phyloP scores from a whole-genome alignment of 352 stramenopile species.

The Phytophthora multivora region DNA sequence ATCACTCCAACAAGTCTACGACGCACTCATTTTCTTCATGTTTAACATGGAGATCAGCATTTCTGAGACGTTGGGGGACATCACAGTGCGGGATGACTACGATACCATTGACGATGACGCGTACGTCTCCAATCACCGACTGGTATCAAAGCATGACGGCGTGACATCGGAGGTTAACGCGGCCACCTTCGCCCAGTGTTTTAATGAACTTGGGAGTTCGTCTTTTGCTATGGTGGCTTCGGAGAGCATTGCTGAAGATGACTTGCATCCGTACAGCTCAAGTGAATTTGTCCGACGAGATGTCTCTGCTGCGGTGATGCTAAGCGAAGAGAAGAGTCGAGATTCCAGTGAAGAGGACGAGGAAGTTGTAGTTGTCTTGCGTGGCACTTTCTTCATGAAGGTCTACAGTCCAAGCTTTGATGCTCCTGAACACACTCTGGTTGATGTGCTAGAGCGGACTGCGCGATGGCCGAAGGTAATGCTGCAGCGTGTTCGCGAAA shows the following conservation, averaged over 20 bases:
- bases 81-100: conserved; percentile 45
- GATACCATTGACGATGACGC: conserved; percentile 19
- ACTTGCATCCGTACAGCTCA: conserved; percentile 39
- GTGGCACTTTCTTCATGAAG: conserved; percentile 20
- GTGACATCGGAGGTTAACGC: conserved; percentile 2
- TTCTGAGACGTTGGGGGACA: conserved; percentile 39
- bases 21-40: conserved; percentile 39
- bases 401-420: conserved; percentile 10
- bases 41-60: conserved; percentile 55
- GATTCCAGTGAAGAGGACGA: conserved; percentile 1
- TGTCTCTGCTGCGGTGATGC: conserved; percentile 25
- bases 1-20: conserved; percentile 46
- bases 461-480: conserved; percentile 16
- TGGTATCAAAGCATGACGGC: conserved; percentile 26
- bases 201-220: conserved; percentile 2
- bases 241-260: conserved; percentile 44
- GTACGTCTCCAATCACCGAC: conserved; percentile 35
- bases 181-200: conserved; percentile 13
- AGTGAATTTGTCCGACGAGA: conserved; percentile 34
- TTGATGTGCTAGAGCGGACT: conserved; percentile 11
- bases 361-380: conserved; percentile 17
- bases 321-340: conserved; percentile 13
- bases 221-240: conserved; percentile 24
- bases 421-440: background rate
- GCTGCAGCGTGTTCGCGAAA: conserved; percentile 10